phyloP scores from a whole-genome alignment of 148 eudicot genomes.

The Camellia lanceoleosa region DNA sequence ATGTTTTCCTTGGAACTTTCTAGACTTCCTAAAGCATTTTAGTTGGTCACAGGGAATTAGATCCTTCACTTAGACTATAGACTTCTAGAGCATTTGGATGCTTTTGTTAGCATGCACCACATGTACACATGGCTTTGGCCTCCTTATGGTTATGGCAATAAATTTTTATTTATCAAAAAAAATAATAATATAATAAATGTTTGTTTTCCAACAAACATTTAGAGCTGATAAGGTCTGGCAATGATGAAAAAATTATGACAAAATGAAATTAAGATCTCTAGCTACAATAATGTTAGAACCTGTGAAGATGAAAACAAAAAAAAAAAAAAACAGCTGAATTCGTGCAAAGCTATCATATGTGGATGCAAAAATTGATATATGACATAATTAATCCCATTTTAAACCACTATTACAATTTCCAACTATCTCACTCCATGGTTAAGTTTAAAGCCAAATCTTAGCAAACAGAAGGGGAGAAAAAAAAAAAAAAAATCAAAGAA shows the following conservation, averaged over 20 bases:
- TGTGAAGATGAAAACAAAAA: not conserved
- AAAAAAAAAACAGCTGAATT: not conserved
- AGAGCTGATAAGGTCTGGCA: no score
- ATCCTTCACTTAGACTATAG: not conserved
- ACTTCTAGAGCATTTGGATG: not conserved
- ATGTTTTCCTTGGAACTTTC: not conserved
- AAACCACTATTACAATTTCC: not conserved
- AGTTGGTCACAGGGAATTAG: not conserved
- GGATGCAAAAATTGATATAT: no score
- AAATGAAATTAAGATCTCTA: no score
- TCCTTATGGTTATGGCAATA: conserved; percentile 2
- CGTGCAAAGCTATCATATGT: not conserved
- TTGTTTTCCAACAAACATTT: no score
- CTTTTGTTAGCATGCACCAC: not conserved
- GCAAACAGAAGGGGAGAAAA: not conserved
- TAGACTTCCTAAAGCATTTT: not conserved
- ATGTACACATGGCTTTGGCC: not conserved
- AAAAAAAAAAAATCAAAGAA: not conserved
- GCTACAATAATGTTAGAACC: not conserved
- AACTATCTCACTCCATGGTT: not conserved
- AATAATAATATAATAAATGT: no score
- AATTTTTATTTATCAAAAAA: not conserved
- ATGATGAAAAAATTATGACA: no score
- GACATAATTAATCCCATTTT: not conserved
- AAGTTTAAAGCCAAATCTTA: not conserved